These are phyloP conservation scores for Coelastrella sp. DNA, from an alignment of 139 green algal species.

Conservation along the genomic window DNA sequence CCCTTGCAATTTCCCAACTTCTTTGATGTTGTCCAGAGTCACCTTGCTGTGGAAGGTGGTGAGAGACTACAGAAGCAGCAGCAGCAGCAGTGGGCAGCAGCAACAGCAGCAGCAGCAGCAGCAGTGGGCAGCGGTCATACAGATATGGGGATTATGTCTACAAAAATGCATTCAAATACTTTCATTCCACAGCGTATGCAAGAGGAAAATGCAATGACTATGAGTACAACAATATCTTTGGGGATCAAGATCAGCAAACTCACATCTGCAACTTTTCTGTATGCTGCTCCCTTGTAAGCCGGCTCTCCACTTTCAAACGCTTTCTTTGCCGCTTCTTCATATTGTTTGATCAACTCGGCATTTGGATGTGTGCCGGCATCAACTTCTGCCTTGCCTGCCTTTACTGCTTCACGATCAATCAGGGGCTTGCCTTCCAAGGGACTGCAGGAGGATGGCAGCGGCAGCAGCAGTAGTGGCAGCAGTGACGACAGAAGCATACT, in stretches of 20 bases:
- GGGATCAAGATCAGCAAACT: neutral
- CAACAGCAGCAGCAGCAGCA: too few species aligned
- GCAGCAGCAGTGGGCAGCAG: neutral
- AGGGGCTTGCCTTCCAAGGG: neutral
- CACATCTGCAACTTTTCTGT: neutral
- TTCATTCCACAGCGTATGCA: too few species aligned
- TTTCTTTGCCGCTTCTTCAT: constrained; percentile 3
- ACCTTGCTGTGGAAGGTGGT: constrained; percentile 35
- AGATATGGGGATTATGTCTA: too few species aligned
- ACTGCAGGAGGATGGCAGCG: neutral
- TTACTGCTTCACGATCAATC: neutral
- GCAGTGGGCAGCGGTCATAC: too few species aligned
- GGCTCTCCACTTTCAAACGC: neutral
- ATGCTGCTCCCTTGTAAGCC: neutral
- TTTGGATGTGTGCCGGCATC: neutral
- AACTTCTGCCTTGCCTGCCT: neutral
- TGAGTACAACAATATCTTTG: neutral
- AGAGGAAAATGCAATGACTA: neutral
- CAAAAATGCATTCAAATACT: too few species aligned
- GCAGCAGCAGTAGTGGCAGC: too few species aligned
- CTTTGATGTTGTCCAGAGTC: constrained; percentile 10
- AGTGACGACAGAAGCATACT: too few species aligned
- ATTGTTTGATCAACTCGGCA: neutral
- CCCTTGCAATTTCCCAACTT: constrained; percentile 44
- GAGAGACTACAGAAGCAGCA: constrained; percentile 25